Percentiles rank a stretch among this genome's conserved stretches.
Conservation (phyloP, 768 basidiomycete genomes). For the Tubosaeta sp. region DNA sequence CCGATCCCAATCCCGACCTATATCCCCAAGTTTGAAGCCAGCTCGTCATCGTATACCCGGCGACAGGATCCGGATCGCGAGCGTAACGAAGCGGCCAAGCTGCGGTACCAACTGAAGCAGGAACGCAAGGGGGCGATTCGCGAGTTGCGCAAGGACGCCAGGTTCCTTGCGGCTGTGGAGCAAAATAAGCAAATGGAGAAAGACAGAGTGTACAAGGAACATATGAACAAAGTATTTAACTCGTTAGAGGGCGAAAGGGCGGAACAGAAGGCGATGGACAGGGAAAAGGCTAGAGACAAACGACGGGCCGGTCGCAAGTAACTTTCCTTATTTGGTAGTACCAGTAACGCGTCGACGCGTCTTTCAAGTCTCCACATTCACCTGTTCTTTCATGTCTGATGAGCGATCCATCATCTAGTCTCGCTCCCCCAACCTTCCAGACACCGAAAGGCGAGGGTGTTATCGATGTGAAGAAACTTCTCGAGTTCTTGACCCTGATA, state of each 20-base stretch:
- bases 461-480: slow-evolving; percentile 36
- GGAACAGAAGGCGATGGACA: slow-evolving; percentile 90
- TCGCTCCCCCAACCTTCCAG: slow-evolving; percentile 29
- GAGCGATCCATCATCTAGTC: slow-evolving; percentile 24
- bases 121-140: slow-evolving; percentile 96
- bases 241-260: slow-evolving; percentile 84
- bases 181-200: slow-evolving; percentile 82
- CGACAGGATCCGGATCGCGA: slow-evolving; percentile 90
- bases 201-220: slow-evolving; percentile 72
- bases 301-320: slow-evolving; percentile 73
- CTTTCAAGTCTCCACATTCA: not conserved
- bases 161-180: slow-evolving; percentile 87
- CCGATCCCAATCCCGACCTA: slow-evolving; percentile 93
- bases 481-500: slow-evolving; percentile 40
- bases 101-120: slow-evolving; percentile 87
- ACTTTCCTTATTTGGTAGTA: slow-evolving; percentile 11
- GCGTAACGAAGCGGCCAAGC: slow-evolving; percentile 79
- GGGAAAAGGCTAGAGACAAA: slow-evolving; percentile 75
- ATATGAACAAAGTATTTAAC: slow-evolving; percentile 78
- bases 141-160: slow-evolving; percentile 92
- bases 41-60: slow-evolving; percentile 69
- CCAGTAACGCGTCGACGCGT: not conserved
- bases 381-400: slow-evolving; percentile 9
- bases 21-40: slow-evolving; percentile 87
- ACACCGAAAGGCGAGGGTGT: slow-evolving; percentile 23